phyloP scores from a whole-genome alignment of 306 rosid genomes.

The Castanea mollissima region DNA sequence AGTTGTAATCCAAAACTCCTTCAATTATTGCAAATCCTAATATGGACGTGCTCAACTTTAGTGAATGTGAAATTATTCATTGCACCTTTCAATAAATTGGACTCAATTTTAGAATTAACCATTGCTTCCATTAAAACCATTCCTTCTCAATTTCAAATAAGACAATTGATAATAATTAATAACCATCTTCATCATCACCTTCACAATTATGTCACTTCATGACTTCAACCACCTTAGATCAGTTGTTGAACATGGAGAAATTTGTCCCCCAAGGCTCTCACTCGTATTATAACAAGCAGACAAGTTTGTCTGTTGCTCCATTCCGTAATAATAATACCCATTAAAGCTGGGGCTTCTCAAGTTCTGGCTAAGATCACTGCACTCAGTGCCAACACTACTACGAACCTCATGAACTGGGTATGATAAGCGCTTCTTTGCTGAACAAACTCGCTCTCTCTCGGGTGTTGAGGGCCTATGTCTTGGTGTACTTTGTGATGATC shows the following conservation, averaged over 20 bases:
- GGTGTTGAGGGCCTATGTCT: conserved; percentile 31
- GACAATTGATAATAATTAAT: too few species aligned
- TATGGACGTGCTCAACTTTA: too few species aligned
- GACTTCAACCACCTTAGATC: conserved; percentile 24
- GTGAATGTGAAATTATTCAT: too few species aligned
- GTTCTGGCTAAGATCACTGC: conserved; percentile 1
- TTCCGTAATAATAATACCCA: conserved; percentile 22
- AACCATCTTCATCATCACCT: too few species aligned
- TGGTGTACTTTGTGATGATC: conserved; percentile 17
- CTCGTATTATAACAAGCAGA: conserved; percentile 1
- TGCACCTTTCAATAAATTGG: too few species aligned
- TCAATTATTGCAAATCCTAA: too few species aligned
- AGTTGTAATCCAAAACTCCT: too few species aligned
- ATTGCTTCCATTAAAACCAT: too few species aligned
- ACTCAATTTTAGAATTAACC: too few species aligned
- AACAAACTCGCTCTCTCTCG: conserved; percentile 18
- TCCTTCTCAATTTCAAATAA: too few species aligned
- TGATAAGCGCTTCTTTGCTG: conserved; percentile 24
- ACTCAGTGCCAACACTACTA: background rate
- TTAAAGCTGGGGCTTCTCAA: conserved; percentile 35
- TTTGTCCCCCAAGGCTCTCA: conserved; percentile 26
- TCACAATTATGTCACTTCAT: background rate
- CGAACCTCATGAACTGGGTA: conserved; percentile 16
- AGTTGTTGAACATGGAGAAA: conserved; percentile 35
- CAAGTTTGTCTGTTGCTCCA: conserved; percentile 16